Evolutionary conservation across 2,329 filamentous ascomycete species (phyloP).

Genomic region (Lachnellula subtilissima): DNA sequence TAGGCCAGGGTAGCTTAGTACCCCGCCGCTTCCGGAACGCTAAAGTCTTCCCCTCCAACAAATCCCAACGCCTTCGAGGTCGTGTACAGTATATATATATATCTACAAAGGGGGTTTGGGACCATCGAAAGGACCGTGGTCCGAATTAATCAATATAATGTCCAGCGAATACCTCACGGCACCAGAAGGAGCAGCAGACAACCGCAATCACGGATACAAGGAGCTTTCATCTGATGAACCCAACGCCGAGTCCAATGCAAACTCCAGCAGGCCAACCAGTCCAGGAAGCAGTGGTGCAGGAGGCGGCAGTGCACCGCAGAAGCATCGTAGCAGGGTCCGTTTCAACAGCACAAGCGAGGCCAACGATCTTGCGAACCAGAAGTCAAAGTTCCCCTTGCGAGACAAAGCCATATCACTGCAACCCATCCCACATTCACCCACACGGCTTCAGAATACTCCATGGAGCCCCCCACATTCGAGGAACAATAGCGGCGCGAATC

Average conservation of each 20-base stretch:
- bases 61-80: background rate
- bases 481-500: slow-evolving; percentile 18
- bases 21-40: background rate
- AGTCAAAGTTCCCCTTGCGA: slow-evolving; percentile 21
- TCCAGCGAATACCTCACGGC: slow-evolving; percentile 21
- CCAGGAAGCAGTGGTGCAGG: slow-evolving; percentile 11
- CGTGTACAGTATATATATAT: background rate
- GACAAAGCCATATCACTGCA: slow-evolving; percentile 17
- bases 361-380: slow-evolving; percentile 28
- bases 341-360: slow-evolving; percentile 31
- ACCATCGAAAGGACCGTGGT: background rate
- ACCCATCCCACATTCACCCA: slow-evolving; percentile 1
- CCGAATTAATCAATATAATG: slow-evolving; percentile 9
- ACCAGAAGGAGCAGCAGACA: slow-evolving; percentile 8
- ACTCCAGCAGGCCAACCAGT: slow-evolving; percentile 24
- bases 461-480: slow-evolving; percentile 26
- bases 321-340: slow-evolving; percentile 25
- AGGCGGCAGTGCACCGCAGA: slow-evolving; percentile 9
- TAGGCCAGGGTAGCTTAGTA: background rate
- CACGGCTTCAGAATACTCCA: slow-evolving; percentile 14
- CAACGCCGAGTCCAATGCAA: slow-evolving; percentile 19
- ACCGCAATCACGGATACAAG: slow-evolving; percentile 11
- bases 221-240: slow-evolving; percentile 16
- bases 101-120: background rate
- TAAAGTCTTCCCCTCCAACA: background rate